Base-by-base conservation (phyloP, 352 stramenopile species). In the Pythium rhizo-oryzae region DNA sequence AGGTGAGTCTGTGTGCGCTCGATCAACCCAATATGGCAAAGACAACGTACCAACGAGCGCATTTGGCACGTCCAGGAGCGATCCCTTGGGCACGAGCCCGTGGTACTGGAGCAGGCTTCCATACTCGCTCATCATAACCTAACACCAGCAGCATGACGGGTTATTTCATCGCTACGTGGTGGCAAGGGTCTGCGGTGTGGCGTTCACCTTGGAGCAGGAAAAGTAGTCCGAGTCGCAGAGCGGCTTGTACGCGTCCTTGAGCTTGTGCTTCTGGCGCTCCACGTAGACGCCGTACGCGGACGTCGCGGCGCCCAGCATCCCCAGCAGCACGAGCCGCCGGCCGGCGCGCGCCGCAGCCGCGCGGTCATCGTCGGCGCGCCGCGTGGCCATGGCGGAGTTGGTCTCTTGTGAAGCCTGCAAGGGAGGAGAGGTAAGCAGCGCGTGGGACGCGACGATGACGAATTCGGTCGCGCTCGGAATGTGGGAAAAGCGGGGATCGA, bases 171-270 rank as follows among this genome's bases (percentile, higher is more conserved):
- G n/a, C n/a, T n/a, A n/a, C n/a, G n/a, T n/a, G n/a, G n/a, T n/a
- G n/a, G n/a, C n/a, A n/a, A n/a, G n/a, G n/a, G n/a, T n/a, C n/a
- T n/a, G n/a, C n/a, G n/a, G n/a, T n/a, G n/a, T n/a, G n/a, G n/a
- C n/a, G n/a, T n/a, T n/a, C n/a, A 88, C 81, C 70, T 80, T 80
- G 39, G 79, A 84, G 68, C 80, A 91, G 8, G 78, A n/a, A n/a
- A n/a, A n/a, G n/a, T n/a, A n/a, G n/a, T 77, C 69, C 53, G 68
- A 81, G 68, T 89, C 82, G n/a, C 80, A 91, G n/a, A 88, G 56
- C 44, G 82, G 77, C 43, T 50, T 50, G 65, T 91, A 91, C 39
- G 55, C 68, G 28, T 73, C 74, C 15, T 70, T 35, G 25, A 77
- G 43, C 18, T 50, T 46, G 21, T 62, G 59, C 72, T 82, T 88